phyloP scores from a whole-genome alignment of 1,284 basidiomycete species.

The Leccinum huronense region DNA sequence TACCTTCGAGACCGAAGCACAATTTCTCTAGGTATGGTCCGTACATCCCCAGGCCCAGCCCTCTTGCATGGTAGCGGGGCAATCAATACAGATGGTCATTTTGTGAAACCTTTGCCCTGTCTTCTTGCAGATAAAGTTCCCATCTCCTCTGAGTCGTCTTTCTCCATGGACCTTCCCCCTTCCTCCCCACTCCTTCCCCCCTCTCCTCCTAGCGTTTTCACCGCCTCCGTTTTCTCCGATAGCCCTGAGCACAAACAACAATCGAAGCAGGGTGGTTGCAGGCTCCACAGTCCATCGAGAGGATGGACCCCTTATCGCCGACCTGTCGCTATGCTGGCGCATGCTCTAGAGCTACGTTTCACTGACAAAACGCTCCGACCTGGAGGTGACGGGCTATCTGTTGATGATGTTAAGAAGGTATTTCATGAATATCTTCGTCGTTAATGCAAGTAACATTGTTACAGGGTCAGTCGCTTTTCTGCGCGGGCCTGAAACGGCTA shows the following conservation, averaged over 20 bases:
- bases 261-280: background rate
- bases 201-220: background rate
- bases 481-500: background rate
- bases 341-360: background rate
- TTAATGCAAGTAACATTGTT: background rate
- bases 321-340: background rate
- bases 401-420: background rate
- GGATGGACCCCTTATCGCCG: background rate
- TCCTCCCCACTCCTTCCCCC: background rate
- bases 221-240: background rate
- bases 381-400: background rate
- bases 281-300: background rate
- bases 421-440: background rate
- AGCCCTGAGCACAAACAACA: background rate
- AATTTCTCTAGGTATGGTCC: too few relatives aligned
- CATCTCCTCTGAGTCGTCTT: background rate
- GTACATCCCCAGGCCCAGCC: too few relatives aligned
- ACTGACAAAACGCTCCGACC: background rate
- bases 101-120: too few relatives aligned
- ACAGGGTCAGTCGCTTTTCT: background rate
- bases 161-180: background rate
- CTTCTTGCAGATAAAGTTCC: too few relatives aligned
- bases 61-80: too few relatives aligned
- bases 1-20: too few relatives aligned
- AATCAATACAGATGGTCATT: too few relatives aligned